Conservation (phyloP, 78 protist species). For the Mantamonas sphyraenae region DNA sequence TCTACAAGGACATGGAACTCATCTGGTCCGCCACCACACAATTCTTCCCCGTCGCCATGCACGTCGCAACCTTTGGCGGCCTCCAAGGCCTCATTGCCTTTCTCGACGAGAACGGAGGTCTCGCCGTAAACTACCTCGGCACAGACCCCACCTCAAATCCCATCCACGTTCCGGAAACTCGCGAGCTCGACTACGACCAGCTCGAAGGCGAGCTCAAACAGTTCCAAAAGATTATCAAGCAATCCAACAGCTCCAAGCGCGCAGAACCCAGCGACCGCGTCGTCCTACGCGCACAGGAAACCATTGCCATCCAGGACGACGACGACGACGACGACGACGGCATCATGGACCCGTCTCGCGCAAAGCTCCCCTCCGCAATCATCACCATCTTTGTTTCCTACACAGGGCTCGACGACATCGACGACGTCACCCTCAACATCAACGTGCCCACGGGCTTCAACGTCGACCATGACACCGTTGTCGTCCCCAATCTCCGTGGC, state of each 20-base stretch:
- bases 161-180: neutral
- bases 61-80: constrained; percentile 4
- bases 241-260: no score
- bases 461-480: no score
- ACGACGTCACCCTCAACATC: neutral
- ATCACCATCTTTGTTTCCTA: neutral
- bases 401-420: neutral
- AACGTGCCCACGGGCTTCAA: no score
- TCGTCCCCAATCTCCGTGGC: no score
- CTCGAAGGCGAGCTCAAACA: constrained; percentile 26
- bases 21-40: constrained; percentile 12
- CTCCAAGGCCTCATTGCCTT: constrained; percentile 1
- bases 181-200: constrained; percentile 32
- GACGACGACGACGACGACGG: neutral
- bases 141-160: constrained; percentile 12
- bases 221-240: neutral
- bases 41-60: neutral
- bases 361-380: neutral
- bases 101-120: neutral
- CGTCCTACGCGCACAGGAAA: neutral
- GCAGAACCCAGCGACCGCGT: neutral
- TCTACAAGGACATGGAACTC: neutral
- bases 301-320: neutral
- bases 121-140: constrained; percentile 15
- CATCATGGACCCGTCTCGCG: no score